These are phyloP conservation scores for Chlamydomonas reinhardtii DNA, from an alignment of 163 green algal species.

Conservation along the genomic window DNA sequence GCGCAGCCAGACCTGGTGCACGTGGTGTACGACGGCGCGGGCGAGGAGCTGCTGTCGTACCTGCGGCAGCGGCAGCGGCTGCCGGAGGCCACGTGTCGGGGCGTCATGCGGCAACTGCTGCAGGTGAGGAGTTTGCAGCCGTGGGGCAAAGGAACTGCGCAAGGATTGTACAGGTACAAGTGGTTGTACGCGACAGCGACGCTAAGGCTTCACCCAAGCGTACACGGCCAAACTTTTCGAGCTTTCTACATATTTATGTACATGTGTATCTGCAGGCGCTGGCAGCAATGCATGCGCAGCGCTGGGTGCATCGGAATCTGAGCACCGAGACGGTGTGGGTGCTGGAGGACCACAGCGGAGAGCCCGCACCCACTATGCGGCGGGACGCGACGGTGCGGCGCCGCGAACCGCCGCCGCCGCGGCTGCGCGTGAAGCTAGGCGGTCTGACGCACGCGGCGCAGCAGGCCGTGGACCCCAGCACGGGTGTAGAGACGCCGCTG, in stretches of 20 bases:
- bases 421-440: neutral
- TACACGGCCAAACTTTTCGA: too few relatives aligned
- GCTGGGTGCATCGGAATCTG: slow-evolving; percentile 45
- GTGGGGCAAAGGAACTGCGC: too few relatives aligned
- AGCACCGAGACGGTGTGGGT: slow-evolving; percentile 40
- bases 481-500: neutral
- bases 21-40: slow-evolving; percentile 36
- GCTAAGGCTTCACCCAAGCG: too few relatives aligned
- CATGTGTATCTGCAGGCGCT: neutral
- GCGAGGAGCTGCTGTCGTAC: slow-evolving; percentile 23
- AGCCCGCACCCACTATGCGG: neutral
- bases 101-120: slow-evolving; percentile 33
- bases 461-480: neutral
- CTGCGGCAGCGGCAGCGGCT: slow-evolving; percentile 7
- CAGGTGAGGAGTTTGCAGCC: neutral
- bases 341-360: neutral
- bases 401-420: neutral
- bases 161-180: too few relatives aligned
- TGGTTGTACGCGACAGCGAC: too few relatives aligned
- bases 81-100: slow-evolving; percentile 14
- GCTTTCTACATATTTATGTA: too few relatives aligned
- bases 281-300: neutral
- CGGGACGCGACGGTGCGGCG: neutral
- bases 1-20: neutral
- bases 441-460: neutral